These are phyloP conservation scores for Misopates orontium DNA, from an alignment of 257 asterid genomes.

Conservation along the genomic window DNA sequence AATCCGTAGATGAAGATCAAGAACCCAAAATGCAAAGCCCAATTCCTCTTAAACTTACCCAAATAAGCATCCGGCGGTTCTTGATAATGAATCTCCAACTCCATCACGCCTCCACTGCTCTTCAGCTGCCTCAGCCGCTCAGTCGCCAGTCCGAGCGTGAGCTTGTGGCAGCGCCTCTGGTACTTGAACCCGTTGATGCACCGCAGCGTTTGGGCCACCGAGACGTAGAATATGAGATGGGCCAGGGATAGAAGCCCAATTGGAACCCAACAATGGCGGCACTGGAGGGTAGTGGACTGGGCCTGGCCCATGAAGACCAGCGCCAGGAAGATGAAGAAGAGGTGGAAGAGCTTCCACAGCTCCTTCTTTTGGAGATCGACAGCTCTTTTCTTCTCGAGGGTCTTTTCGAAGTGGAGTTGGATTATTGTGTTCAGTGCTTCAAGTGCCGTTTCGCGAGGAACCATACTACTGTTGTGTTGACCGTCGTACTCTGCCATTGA, in stretches of 20 bases:
- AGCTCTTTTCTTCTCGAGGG: conserved; percentile 84
- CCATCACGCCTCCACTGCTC: conserved; percentile 43
- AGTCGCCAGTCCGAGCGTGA: conserved; percentile 87
- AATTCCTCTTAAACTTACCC: conserved; percentile 91
- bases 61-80: conserved; percentile 94
- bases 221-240: conserved; percentile 81
- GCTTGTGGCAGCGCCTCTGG: conserved; percentile 91
- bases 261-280: conserved; percentile 93
- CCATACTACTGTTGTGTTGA: conserved; percentile 36
- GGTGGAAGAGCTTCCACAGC: conserved; percentile 82
- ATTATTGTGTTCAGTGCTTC: conserved; percentile 87
- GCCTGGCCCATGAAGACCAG: conserved; percentile 57
- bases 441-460: conserved; percentile 72
- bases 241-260: conserved; percentile 78
- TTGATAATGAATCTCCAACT: conserved; percentile 78
- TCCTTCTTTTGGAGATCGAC: conserved; percentile 86
- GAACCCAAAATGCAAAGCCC: conserved; percentile 89
- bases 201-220: conserved; percentile 89
- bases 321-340: conserved; percentile 76
- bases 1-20: conserved; percentile 78
- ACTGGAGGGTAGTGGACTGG: conserved; percentile 61
- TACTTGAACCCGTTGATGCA: conserved; percentile 97
- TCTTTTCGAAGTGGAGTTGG: conserved; percentile 96
- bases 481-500: conserved; percentile 76
- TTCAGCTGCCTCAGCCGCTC: conserved; percentile 73